Evolutionary conservation across 2,329 filamentous ascomycete genomes (phyloP), one percentile per base, ranked within the genome.

Genomic region (Coniella lustricola): DNA sequence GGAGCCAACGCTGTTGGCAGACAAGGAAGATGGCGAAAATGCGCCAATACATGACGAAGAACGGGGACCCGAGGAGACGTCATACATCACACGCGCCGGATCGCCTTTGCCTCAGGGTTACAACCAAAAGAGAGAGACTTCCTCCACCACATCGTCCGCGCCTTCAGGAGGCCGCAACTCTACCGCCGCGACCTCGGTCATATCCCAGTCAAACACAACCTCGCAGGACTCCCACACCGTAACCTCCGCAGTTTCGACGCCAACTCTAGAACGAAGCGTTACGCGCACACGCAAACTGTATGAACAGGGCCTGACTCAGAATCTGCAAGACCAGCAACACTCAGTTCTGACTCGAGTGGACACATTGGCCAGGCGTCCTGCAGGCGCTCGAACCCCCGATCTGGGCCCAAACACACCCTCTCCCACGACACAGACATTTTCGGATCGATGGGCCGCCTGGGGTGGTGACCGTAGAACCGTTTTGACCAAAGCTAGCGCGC

Each of bases 111-210:
- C 78, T 1, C 73, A 75, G 1, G 79, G 78, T 17, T 90, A 84
- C 60, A 85, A 85, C 57, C 79, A 78, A 53, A 87, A 91, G 55
- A 77, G 90, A 21, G 89, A 90, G 55, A 95, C 90, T 0, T 93
- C 86, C 2, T 96, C 91, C 0, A 94, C 87, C 0, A 85, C 82
- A 7, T 93, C 89, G 0, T 84, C 80, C 0, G 70, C 68, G 3
- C 84, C 81, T 5, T 82, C 81, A 0, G 76, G 82, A 34, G 79
- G 80, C 21, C 82, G 87, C 22, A 83, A 81, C 48, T 96, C 91
- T 0, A 95, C 90, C 1, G 87, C 90, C 7, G 90, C 89, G 3
- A 96, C 90, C 0, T 96, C 91, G 0, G 73, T 94, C 44, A 81
- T 83, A n/a, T 95, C 90, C 0, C 87, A 91, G 52, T 70, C 70